Base-by-base conservation (phyloP, 257 asterid genomes). In the Plantago elongata region DNA sequence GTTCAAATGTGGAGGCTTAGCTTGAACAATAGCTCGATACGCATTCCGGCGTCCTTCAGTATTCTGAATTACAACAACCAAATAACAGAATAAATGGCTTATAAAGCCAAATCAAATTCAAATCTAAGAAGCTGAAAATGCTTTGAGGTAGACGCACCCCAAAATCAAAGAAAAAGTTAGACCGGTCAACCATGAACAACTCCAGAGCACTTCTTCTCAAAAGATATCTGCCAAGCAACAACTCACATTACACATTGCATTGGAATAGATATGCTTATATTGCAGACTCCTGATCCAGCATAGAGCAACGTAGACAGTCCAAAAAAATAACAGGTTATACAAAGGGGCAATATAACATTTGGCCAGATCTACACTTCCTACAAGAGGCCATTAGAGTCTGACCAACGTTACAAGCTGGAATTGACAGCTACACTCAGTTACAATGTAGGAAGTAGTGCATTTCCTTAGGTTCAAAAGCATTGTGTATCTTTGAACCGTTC, bases 191-290 rank as follows among this genome's bases (percentile, higher is more conserved):
- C 99, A 89, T 86, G 79, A 92, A 92, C 72, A 92, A 64, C 74
- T 92, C 99, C 79, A 92, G 72, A 13, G 95, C 99, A 80, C 99
- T 92, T 89, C 99, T 84, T 78, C 99, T 83, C 80, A 92, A 67
- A 67, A 92, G 95, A 71, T 92, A 92, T 77, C 99, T 92, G 89
- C 65, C 77, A 45, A 59, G 67, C 13, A 77, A 51, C 44, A 64
- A 63, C 62, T 49, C 40, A 34, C 40, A 4, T 34, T 34, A 34
- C 40, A 34, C 40, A 34, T 34, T 34, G 40, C 40, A 34, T 34
- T 34, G 40, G 8, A 34, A 34, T 34, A 22, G 27, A 34, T 34
- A 34, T 34, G 40, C 40, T 34, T 22, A 22, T 22, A 22, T 22
- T 22, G 27, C 27, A 22, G 1, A 22, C 1, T 22, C 27, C 27